These are phyloP conservation scores for Suillus subalutaceus DNA, from an alignment of 768 basidiomycete species.

Conservation along the genomic window DNA sequence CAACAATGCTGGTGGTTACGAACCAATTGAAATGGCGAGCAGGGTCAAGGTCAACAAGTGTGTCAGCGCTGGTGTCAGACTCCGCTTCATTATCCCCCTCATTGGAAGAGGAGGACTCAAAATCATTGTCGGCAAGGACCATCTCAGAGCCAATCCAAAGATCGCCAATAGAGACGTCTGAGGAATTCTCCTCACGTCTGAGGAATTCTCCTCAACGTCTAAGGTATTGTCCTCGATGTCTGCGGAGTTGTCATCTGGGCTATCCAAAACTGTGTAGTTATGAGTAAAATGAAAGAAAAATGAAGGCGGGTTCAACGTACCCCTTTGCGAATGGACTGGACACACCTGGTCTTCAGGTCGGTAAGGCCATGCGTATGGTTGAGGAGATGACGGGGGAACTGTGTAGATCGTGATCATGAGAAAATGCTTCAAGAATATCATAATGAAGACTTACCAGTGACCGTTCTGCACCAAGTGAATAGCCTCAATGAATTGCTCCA, in stretches of 20 bases:
- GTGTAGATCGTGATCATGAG: accelerated
- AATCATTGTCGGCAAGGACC: not conserved
- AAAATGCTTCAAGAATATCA: not conserved
- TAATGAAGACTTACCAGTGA: not conserved
- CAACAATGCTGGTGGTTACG: not conserved
- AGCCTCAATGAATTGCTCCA: not conserved
- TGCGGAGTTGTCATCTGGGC: too few species aligned
- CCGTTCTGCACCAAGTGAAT: not conserved
- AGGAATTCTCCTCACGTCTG: too few species aligned
- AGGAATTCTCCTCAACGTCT: too few species aligned
- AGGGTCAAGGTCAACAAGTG: not conserved
- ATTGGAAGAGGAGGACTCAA: not conserved
- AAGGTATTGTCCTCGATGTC: too few species aligned
- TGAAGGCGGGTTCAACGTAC: not conserved
- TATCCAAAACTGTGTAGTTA: not conserved
- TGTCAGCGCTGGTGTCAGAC: not conserved
- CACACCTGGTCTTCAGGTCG: not conserved
- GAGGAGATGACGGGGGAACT: not conserved
- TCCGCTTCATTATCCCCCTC: not conserved
- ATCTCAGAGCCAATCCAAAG: not conserved
- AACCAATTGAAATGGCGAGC: not conserved
- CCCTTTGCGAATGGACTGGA: not conserved
- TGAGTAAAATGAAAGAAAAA: not conserved
- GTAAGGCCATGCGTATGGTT: not conserved
- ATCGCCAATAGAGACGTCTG: not conserved